These are phyloP conservation scores for Chaetomium sp. DNA, from an alignment of 2,329 filamentous ascomycete species.

Conservation along the genomic window DNA sequence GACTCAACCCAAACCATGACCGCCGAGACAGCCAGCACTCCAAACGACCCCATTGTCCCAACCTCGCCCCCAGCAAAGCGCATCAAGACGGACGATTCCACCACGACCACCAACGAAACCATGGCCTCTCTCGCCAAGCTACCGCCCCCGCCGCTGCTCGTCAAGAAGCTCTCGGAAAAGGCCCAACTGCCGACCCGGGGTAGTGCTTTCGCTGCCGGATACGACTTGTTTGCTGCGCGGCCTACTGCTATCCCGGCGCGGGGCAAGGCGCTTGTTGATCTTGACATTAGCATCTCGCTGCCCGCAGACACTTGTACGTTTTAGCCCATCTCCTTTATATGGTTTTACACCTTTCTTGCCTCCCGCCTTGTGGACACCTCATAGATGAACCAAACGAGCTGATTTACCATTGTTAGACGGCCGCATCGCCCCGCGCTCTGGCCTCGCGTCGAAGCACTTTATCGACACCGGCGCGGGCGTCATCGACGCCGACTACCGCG, in stretches of 20 bases:
- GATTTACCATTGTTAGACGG: no score
- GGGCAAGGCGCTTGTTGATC: slow-evolving; percentile 81
- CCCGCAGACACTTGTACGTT: slow-evolving; percentile 82
- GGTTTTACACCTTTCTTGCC: neutral
- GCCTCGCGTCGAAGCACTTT: slow-evolving; percentile 86
- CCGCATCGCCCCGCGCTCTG: slow-evolving; percentile 83
- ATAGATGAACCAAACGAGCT: no score
- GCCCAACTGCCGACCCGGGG: slow-evolving; percentile 83
- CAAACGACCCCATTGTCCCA: slow-evolving; percentile 36
- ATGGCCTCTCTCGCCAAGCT: slow-evolving; percentile 33
- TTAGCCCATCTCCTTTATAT: no score
- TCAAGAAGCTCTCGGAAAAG: slow-evolving; percentile 79
- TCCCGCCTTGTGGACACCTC: neutral
- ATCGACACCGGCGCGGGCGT: slow-evolving; percentile 95
- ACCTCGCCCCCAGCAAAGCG: slow-evolving; percentile 75
- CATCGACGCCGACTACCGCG: slow-evolving; percentile 95
- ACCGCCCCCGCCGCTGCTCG: slow-evolving; percentile 58
- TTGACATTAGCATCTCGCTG: slow-evolving; percentile 84
- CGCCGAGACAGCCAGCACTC: slow-evolving; percentile 30
- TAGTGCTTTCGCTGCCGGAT: slow-evolving; percentile 83
- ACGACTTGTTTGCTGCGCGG: slow-evolving; percentile 81
- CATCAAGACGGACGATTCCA: slow-evolving; percentile 53
- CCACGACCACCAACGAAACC: slow-evolving; percentile 15
- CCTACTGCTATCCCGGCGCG: slow-evolving; percentile 70
- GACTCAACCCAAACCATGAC: slow-evolving; percentile 25